A percentile compares a stretch with the other conserved stretches of the same genome.
Conservation (phyloP, 2,329 filamentous ascomycete species). For the Claviceps paspali region DNA sequence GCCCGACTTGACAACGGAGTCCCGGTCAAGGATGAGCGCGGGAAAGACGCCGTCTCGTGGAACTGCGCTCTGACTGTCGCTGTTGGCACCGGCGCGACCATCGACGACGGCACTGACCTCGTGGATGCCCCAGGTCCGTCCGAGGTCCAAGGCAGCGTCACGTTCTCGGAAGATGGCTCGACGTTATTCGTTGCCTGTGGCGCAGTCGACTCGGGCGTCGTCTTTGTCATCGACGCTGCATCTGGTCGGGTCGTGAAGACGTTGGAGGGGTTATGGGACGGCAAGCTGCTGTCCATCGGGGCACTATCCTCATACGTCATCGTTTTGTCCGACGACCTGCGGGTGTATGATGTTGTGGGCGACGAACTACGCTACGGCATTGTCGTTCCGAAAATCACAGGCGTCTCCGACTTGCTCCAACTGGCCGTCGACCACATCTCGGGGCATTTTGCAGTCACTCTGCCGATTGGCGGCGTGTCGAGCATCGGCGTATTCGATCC, state of each 20-base stretch:
- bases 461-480: constrained; percentile 31
- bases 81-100: constrained; percentile 34
- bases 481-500: constrained; percentile 54
- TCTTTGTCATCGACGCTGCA: constrained; percentile 63
- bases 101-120: constrained; percentile 20
- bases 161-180: constrained; percentile 75
- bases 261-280: constrained; percentile 51
- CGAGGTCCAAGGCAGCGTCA: constrained; percentile 45
- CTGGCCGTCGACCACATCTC: constrained; percentile 56
- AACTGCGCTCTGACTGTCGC: constrained; percentile 45
- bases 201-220: constrained; percentile 37
- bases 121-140: constrained; percentile 12
- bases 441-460: constrained; percentile 49
- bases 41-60: constrained; percentile 57
- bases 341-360: constrained; percentile 72
- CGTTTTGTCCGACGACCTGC: constrained; percentile 55
- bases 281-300: constrained; percentile 49
- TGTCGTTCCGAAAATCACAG: constrained; percentile 31
- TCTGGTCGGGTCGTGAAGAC: constrained; percentile 51
- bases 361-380: constrained; percentile 58
- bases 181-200: constrained; percentile 56
- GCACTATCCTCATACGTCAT: constrained; percentile 63
- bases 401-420: constrained; percentile 35
- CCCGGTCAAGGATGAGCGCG: constrained; percentile 40
- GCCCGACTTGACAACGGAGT: constrained; percentile 53